These are phyloP conservation scores for Saraca asoca DNA, from an alignment of 331 rosid genomes.

Conservation along the genomic window DNA sequence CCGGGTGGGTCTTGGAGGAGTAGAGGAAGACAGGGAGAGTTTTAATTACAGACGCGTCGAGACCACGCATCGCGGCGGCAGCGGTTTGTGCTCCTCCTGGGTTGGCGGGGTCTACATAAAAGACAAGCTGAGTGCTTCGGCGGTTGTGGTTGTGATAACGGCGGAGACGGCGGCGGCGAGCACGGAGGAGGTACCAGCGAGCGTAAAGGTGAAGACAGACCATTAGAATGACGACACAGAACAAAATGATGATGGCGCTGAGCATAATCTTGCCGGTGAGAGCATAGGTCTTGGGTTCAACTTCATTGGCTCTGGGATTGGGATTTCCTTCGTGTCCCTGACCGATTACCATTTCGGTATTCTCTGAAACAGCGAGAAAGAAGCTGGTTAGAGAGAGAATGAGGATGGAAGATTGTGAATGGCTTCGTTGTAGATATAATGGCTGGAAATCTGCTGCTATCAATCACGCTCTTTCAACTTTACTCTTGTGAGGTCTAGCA, in stretches of 20 bases:
- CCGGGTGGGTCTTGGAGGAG: slow-evolving; percentile 40
- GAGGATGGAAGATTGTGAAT: too few species aligned
- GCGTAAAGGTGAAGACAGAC: slow-evolving; percentile 73
- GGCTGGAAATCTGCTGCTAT: too few species aligned
- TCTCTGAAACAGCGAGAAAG: background rate
- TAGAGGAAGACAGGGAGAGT: slow-evolving; percentile 64
- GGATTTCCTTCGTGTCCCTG: background rate
- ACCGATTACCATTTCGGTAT: background rate
- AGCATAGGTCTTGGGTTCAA: slow-evolving; percentile 33
- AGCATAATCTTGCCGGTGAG: slow-evolving; percentile 79
- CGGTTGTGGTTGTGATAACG: slow-evolving; percentile 39
- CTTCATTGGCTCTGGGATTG: background rate
- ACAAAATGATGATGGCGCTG: slow-evolving; percentile 54
- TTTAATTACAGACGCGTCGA: slow-evolving; percentile 49
- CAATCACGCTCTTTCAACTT: too few species aligned
- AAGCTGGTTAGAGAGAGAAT: background rate
- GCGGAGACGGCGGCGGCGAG: slow-evolving; percentile 56
- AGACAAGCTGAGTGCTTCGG: slow-evolving; percentile 35
- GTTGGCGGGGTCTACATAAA: slow-evolving; percentile 39
- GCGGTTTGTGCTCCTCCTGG: background rate
- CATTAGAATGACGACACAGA: slow-evolving; percentile 71
- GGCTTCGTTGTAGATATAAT: too few species aligned
- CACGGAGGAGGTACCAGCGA: slow-evolving; percentile 70
- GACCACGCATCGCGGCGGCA: slow-evolving; percentile 44
- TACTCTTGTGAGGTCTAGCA: too few species aligned